Evolutionary conservation across 352 stramenopile genomes (phyloP).

Genomic region (Peronospora destructor): DNA sequence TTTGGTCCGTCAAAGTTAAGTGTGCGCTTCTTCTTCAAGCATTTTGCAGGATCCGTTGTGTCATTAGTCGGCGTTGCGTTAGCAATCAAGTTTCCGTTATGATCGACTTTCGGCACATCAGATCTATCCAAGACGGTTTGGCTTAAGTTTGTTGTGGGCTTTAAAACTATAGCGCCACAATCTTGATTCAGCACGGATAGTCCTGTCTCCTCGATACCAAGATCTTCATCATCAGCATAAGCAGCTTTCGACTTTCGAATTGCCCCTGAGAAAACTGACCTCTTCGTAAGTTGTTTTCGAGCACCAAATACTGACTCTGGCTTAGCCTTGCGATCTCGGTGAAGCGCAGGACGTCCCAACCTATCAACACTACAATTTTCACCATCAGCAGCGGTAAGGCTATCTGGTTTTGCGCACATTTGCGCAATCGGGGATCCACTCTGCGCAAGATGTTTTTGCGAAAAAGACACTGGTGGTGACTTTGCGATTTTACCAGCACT

Average conservation of each 20-base stretch:
- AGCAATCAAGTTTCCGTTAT: neutral
- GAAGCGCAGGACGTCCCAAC: neutral
- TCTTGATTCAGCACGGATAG: neutral
- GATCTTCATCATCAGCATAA: neutral
- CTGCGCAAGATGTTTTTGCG: neutral
- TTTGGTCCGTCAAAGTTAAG: conserved; percentile 18
- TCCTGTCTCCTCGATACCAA: neutral
- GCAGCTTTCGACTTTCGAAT: neutral
- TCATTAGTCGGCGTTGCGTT: neutral
- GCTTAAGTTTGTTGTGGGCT: neutral
- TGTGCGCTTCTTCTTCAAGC: conserved; percentile 22
- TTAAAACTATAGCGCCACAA: neutral
- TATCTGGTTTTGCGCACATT: neutral
- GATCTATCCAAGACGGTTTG: neutral
- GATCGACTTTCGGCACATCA: conserved; percentile 2
- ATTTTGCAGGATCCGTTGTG: neutral
- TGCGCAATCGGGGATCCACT: neutral
- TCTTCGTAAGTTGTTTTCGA: neutral
- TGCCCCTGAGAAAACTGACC: neutral
- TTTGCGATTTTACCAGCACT: neutral
- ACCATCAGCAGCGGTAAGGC: neutral
- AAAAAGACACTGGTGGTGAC: neutral
- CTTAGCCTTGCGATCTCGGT: neutral
- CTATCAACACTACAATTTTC: neutral
- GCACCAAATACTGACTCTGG: neutral